phyloP scores from a whole-genome alignment of 495 filamentous ascomycete genomes.

The Tricharina praecox region DNA sequence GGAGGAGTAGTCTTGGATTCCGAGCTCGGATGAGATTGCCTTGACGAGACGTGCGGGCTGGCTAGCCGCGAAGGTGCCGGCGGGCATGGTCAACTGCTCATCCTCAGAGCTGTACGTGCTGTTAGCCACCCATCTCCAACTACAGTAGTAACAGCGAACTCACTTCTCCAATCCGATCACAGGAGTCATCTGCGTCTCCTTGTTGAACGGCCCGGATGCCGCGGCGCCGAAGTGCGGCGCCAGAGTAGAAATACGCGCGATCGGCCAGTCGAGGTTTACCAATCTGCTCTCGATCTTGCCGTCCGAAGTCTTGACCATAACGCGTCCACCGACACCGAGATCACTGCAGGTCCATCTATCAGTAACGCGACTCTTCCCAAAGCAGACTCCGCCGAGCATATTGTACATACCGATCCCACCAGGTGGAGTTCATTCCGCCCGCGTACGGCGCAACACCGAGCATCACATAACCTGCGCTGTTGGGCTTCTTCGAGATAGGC shows the following conservation, averaged over 20 bases:
- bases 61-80: slow-evolving; percentile 52
- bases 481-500: slow-evolving; percentile 67
- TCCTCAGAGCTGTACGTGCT: slow-evolving; percentile 26
- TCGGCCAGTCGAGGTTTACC: slow-evolving; percentile 84
- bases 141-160: slow-evolving; percentile 6
- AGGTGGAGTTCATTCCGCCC: slow-evolving; percentile 48
- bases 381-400: too few relatives aligned
- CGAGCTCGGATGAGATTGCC: slow-evolving; percentile 58
- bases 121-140: slow-evolving; percentile 26
- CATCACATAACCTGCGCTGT: slow-evolving; percentile 69
- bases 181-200: slow-evolving; percentile 85
- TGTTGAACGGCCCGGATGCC: slow-evolving; percentile 61
- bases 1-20: slow-evolving; percentile 44
- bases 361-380: too few relatives aligned
- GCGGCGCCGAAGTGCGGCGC: slow-evolving; percentile 84
- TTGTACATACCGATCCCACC: slow-evolving; percentile 22
- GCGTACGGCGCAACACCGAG: slow-evolving; percentile 87
- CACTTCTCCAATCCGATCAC: slow-evolving; percentile 72
- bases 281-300: slow-evolving; percentile 71
- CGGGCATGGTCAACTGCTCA: slow-evolving; percentile 11
- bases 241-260: slow-evolving; percentile 81
- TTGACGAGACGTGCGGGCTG: slow-evolving; percentile 74
- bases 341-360: slow-evolving; percentile 97
- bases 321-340: slow-evolving; percentile 72
- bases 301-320: slow-evolving; percentile 58